Evolutionary conservation across 129 eudicot genomes (phyloP).

Genomic region (Helianthus tuberosus): DNA sequence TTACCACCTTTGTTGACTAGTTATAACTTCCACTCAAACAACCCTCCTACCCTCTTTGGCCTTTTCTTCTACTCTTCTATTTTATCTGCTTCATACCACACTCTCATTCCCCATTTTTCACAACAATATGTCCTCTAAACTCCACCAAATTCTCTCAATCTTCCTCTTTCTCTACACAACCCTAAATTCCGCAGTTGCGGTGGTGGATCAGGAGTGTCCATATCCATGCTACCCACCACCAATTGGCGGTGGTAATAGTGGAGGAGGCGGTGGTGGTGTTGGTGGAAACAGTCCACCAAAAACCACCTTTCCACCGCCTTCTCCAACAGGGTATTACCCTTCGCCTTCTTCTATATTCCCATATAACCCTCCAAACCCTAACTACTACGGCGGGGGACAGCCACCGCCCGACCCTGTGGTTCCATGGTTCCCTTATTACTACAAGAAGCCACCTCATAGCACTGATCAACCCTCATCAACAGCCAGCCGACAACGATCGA

Average conservation of each 20-base stretch:
- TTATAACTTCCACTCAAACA: conserved; percentile 31
- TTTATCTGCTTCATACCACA: conserved; percentile 33
- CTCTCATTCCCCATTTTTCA: conserved; percentile 16
- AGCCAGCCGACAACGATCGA: conserved; percentile 22
- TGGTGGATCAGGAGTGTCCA: conserved; percentile 54
- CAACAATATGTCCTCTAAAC: conserved; percentile 42
- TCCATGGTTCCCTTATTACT: conserved; percentile 82
- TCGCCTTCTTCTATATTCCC: conserved; percentile 41
- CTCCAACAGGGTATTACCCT: conserved; percentile 26
- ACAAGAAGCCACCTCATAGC: conserved; percentile 65
- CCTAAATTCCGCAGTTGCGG: conserved; percentile 14
- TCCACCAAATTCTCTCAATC: conserved; percentile 38
- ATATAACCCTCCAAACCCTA: conserved; percentile 53
- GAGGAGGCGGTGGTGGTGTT: neutral
- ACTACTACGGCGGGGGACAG: conserved; percentile 34
- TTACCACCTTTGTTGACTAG: conserved; percentile 28
- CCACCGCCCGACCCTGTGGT: conserved; percentile 65
- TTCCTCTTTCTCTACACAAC: conserved; percentile 31
- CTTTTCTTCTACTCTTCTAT: conserved; percentile 26
- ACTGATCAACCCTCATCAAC: conserved; percentile 45
- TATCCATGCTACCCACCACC: conserved; percentile 92
- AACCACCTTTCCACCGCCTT: conserved; percentile 47
- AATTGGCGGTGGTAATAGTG: conserved; percentile 27
- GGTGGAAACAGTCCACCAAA: conserved; percentile 46
- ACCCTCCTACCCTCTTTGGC: conserved; percentile 44